A percentile compares a stretch with the other conserved stretches of the same genome.
Conservation (phyloP, 768 basidiomycete species). For the Suillus clintonianus region DNA sequence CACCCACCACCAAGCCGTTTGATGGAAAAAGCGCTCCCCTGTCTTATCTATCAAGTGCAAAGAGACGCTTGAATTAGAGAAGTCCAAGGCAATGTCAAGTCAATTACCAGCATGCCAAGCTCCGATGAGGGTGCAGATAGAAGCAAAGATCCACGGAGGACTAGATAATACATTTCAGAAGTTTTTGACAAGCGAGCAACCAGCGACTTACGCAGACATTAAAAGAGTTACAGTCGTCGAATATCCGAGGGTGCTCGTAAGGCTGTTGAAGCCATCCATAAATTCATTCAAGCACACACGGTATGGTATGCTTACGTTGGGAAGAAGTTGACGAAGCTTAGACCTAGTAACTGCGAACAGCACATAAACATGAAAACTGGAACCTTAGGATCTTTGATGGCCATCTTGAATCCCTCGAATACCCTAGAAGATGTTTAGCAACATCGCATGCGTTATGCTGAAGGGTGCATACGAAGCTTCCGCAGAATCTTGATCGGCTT, state of each 20-base stretch:
- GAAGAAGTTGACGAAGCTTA: constrained; percentile 67
- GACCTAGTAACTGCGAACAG: constrained; percentile 52
- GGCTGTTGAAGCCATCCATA: constrained; percentile 28
- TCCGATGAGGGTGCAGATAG: constrained; percentile 51
- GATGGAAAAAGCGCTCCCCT: constrained; percentile 68
- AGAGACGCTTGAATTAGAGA: neutral
- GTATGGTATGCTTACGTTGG: constrained; percentile 38
- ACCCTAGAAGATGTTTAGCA: constrained; percentile 10
- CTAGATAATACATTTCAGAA: constrained; percentile 29
- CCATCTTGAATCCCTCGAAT: constrained; percentile 42
- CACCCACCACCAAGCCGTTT: constrained; percentile 57
- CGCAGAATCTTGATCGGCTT: constrained; percentile 61
- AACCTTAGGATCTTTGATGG: constrained; percentile 58
- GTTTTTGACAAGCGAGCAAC: neutral
- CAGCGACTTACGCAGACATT: constrained; percentile 52
- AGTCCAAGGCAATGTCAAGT: neutral
- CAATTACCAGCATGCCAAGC: constrained; percentile 55
- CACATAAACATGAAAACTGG: constrained; percentile 54
- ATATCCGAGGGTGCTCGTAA: constrained; percentile 64
- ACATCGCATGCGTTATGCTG: neutral
- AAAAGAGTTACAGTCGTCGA: constrained; percentile 59
- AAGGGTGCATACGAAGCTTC: constrained; percentile 49
- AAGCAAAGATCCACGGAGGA: constrained; percentile 61
- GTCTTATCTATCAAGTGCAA: constrained; percentile 43
- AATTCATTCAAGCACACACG: neutral